A percentile compares a stretch with the other conserved stretches of the same genome.
Conservation (phyloP, 2,329 filamentous ascomycete species). For the Fusarium compactum region DNA sequence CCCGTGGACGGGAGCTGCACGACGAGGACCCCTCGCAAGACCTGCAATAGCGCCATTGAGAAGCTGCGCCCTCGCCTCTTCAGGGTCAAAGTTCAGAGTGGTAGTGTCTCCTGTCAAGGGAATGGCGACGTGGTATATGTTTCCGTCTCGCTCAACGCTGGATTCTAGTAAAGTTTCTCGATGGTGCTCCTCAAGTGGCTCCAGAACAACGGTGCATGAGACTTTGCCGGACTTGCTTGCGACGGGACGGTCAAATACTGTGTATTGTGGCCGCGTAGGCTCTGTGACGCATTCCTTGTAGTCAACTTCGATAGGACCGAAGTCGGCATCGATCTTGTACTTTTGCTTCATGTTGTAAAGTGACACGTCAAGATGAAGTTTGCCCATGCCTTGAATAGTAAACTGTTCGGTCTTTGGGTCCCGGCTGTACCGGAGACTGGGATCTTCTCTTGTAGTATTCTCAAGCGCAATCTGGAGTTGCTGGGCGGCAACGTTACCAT, state of each 20-base stretch:
- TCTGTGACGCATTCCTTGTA: constrained; percentile 85
- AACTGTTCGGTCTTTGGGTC: constrained; percentile 95
- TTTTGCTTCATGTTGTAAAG: constrained; percentile 88
- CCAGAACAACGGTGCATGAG: constrained; percentile 75
- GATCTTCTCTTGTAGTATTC: constrained; percentile 89
- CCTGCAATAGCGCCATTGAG: constrained; percentile 86
- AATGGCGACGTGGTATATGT: constrained; percentile 70
- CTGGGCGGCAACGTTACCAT: constrained; percentile 82
- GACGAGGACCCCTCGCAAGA: constrained; percentile 84
- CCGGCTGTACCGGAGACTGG: constrained; percentile 84
- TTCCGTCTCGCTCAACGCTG: constrained; percentile 73
- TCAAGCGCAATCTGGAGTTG: constrained; percentile 80
- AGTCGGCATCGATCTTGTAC: constrained; percentile 86
- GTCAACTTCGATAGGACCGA: constrained; percentile 93
- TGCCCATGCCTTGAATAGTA: constrained; percentile 94
- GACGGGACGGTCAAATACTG: constrained; percentile 81
- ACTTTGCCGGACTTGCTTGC: constrained; percentile 84
- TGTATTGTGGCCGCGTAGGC: constrained; percentile 66
- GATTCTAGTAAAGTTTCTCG: constrained; percentile 56
- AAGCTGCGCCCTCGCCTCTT: constrained; percentile 69
- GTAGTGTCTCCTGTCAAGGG: constrained; percentile 62
- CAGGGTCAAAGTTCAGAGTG: constrained; percentile 62
- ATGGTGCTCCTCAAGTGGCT: constrained; percentile 65
- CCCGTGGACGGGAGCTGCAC: constrained; percentile 82
- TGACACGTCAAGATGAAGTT: constrained; percentile 94